Percentiles rank a stretch among this genome's conserved stretches.
Evolutionary conservation across 2,329 filamentous ascomycete species (phyloP).

Genomic region (Lachnellula cervina): DNA sequence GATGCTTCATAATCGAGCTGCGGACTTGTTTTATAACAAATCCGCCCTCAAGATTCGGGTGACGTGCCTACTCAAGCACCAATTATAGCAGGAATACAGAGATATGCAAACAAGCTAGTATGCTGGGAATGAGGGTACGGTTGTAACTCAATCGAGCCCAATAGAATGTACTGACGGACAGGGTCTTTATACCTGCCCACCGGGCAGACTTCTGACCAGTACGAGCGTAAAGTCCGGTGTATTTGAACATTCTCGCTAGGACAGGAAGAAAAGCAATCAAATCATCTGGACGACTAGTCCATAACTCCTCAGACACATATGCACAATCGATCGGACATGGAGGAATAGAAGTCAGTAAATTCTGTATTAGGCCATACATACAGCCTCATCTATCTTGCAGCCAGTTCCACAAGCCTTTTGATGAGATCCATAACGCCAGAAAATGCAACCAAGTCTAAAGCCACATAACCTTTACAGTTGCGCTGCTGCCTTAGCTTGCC

Average conservation of each 20-base stretch:
- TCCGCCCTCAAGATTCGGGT: too few relatives aligned
- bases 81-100: too few relatives aligned
- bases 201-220: too few relatives aligned
- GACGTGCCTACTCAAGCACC: too few relatives aligned
- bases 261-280: neutral
- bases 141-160: too few relatives aligned
- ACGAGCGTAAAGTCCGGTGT: neutral
- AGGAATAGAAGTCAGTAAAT: neutral
- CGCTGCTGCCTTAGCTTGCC: constrained; percentile 50
- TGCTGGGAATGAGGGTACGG: too few relatives aligned
- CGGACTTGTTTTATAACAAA: too few relatives aligned
- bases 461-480: constrained; percentile 19
- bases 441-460: constrained; percentile 24
- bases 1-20: too few relatives aligned
- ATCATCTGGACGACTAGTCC: neutral
- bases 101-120: too few relatives aligned
- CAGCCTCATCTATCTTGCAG: constrained; percentile 3
- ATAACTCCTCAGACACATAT: neutral
- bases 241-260: neutral
- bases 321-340: too few relatives aligned
- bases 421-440: constrained; percentile 25
- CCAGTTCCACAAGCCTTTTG: constrained; percentile 18
- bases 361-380: neutral
- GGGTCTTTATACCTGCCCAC: too few relatives aligned
- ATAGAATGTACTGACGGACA: neutral